Conservation (phyloP, 2,329 filamentous ascomycete genomes). For the Microdochium nivale region DNA sequence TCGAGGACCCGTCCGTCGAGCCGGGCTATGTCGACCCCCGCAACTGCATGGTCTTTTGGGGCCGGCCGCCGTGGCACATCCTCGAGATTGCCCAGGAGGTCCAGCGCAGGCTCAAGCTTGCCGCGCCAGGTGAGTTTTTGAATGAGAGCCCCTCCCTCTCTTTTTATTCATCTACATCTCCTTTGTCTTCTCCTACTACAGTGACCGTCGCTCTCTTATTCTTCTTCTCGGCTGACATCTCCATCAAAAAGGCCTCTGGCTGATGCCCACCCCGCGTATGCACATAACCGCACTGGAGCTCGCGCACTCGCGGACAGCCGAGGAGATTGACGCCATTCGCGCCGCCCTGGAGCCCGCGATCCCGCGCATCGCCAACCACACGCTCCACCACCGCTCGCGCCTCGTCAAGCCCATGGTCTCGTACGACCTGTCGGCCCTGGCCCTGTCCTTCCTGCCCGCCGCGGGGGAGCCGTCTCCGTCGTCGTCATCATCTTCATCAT, state of each 20-base stretch:
- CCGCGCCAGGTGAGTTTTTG: constrained; percentile 57
- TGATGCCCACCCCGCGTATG: constrained; percentile 70
- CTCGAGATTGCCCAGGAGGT: constrained; percentile 58
- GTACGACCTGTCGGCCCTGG: constrained; percentile 78
- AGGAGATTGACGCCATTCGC: constrained; percentile 59
- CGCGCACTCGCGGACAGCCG: constrained; percentile 65
- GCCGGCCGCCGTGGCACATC: constrained; percentile 67
- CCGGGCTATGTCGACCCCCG: constrained; percentile 66
- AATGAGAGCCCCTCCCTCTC: not conserved
- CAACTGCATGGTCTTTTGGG: constrained; percentile 84
- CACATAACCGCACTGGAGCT: constrained; percentile 84
- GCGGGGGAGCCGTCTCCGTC: constrained; percentile 45
- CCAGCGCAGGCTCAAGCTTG: constrained; percentile 55
- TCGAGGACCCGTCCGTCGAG: constrained; percentile 55
- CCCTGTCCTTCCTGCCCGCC: constrained; percentile 79
- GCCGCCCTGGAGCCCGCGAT: constrained; percentile 46
- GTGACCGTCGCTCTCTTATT: too few species aligned
- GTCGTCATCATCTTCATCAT: constrained; percentile 29
- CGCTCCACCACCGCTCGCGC: constrained; percentile 58
- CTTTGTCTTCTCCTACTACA: too few species aligned
- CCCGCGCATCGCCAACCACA: constrained; percentile 55
- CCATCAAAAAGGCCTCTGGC: constrained; percentile 51
- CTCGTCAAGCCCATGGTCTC: constrained; percentile 77
- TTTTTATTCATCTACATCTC: not conserved
- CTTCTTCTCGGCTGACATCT: not conserved